Evolutionary conservation across 2,329 filamentous ascomycete species (phyloP).

Genomic region (Chalara sp.): DNA sequence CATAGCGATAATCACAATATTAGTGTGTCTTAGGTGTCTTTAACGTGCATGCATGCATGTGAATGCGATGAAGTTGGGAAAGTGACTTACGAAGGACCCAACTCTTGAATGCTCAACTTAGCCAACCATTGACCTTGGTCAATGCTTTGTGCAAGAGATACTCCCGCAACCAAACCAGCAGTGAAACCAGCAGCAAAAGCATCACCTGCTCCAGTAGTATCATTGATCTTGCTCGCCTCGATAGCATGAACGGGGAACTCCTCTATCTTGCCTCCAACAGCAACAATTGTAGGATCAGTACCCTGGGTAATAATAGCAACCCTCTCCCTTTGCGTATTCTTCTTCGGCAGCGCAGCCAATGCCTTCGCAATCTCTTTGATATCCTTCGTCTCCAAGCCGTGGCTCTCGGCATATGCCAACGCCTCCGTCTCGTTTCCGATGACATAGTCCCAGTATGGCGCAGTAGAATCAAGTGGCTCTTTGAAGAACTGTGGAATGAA

Average conservation of each 20-base stretch:
- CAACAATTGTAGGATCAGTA: slow-evolving; percentile 82
- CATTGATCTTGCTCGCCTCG: slow-evolving; percentile 71
- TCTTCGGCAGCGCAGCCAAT: slow-evolving; percentile 85
- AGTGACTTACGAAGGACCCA: slow-evolving; percentile 85
- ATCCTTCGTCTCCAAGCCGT: slow-evolving; percentile 67
- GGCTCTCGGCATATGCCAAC: slow-evolving; percentile 75
- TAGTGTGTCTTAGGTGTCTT: background rate
- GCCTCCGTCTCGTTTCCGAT: slow-evolving; percentile 98
- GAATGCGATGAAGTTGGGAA: slow-evolving; percentile 1
- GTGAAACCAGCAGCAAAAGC: slow-evolving; percentile 93
- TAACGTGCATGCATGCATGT: background rate
- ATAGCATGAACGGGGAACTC: slow-evolving; percentile 80
- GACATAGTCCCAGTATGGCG: slow-evolving; percentile 91
- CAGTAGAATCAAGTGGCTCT: slow-evolving; percentile 77
- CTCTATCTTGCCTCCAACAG: slow-evolving; percentile 66
- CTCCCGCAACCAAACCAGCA: slow-evolving; percentile 81
- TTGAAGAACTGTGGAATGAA: slow-evolving; percentile 99
- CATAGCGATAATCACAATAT: slow-evolving; percentile 1
- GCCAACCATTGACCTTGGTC: slow-evolving; percentile 98
- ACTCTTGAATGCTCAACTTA: slow-evolving; percentile 85
- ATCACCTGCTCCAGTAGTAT: slow-evolving; percentile 95
- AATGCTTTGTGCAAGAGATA: slow-evolving; percentile 69
- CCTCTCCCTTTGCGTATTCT: slow-evolving; percentile 77
- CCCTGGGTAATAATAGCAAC: slow-evolving; percentile 93
- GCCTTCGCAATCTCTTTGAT: slow-evolving; percentile 79